A percentile compares a stretch with the other conserved stretches of the same genome.
These are phyloP conservation scores for Pholiota microspora DNA, from an alignment of 768 basidiomycete genomes.

Conservation along the genomic window DNA sequence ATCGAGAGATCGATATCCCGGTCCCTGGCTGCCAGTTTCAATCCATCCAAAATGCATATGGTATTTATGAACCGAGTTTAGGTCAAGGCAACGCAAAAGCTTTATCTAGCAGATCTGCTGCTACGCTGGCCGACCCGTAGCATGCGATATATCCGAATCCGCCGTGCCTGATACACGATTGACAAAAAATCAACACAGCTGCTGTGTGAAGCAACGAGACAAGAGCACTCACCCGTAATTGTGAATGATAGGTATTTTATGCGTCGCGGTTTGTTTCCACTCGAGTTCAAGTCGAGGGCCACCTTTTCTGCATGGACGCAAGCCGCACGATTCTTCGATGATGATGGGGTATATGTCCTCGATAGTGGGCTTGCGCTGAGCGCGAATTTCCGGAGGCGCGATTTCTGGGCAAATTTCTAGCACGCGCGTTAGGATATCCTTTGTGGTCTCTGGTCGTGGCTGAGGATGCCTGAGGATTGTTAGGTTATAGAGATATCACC, in stretches of 20 bases:
- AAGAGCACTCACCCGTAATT: conserved; percentile 31
- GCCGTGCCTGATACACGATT: conserved; percentile 1
- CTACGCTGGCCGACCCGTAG: conserved; percentile 11
- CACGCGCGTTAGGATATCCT: conserved; percentile 49
- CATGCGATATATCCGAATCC: conserved; percentile 12
- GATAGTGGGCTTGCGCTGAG: conserved; percentile 37
- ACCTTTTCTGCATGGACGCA: conserved; percentile 52
- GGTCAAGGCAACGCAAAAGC: neutral
- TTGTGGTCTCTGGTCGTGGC: conserved; percentile 56
- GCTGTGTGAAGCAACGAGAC: too few species aligned
- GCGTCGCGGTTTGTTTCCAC: conserved; percentile 28
- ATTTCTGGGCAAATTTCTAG: conserved; percentile 50
- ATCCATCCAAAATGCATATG: too few species aligned
- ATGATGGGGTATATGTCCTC: conserved; percentile 50
- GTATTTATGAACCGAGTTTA: neutral
- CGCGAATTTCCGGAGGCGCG: conserved; percentile 43
- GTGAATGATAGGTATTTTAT: conserved; percentile 25
- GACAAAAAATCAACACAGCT: neutral
- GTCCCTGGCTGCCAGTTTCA: too few species aligned
- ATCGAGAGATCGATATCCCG: too few species aligned
- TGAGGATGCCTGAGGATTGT: conserved; percentile 50
- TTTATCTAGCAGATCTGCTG: conserved; percentile 4
- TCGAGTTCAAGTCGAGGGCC: conserved; percentile 60
- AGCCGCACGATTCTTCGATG: conserved; percentile 54
- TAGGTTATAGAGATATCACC: too few species aligned